Conservation (phyloP, 306 rosid genomes). For the Senna siamea region DNA sequence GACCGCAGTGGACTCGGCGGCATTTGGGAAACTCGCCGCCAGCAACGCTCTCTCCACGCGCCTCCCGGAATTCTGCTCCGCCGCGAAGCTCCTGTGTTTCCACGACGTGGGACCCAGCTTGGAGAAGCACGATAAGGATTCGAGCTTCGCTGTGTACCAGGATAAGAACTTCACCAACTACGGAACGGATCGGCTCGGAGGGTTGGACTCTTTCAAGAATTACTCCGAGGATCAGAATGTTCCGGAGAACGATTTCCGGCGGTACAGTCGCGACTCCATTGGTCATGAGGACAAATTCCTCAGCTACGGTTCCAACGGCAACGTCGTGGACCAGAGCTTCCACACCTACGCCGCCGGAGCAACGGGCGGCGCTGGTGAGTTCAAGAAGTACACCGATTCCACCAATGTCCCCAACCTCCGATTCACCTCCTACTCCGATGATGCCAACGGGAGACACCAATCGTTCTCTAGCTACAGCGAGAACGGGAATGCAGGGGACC, state of each 20-base stretch:
- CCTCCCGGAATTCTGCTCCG: conserved; percentile 75
- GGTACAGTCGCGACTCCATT: conserved; percentile 77
- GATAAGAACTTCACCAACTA: conserved; percentile 81
- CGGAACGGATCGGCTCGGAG: conserved; percentile 76
- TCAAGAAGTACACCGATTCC: conserved; percentile 56
- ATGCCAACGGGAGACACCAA: conserved; percentile 69
- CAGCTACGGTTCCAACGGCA: conserved; percentile 57
- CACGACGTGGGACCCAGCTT: conserved; percentile 61
- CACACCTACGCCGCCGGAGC: conserved; percentile 69
- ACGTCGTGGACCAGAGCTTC: conserved; percentile 83
- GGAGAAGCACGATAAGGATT: conserved; percentile 68
- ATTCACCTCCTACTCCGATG: conserved; percentile 77
- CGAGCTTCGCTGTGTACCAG: conserved; percentile 54
- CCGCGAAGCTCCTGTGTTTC: conserved; percentile 82
- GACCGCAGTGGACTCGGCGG: conserved; percentile 60
- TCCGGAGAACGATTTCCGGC: conserved; percentile 79
- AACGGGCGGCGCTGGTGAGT: conserved; percentile 73
- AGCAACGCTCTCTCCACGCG: conserved; percentile 56
- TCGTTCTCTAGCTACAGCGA: conserved; percentile 68
- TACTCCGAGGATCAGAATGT: conserved; percentile 65
- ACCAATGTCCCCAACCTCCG: conserved; percentile 74
- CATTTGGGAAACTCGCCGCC: conserved; percentile 67
- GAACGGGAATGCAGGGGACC: conserved; percentile 81
- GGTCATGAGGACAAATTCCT: conserved; percentile 64
- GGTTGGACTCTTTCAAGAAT: conserved; percentile 71